A percentile compares a stretch with the other conserved stretches of the same genome.
Evolutionary conservation across 768 basidiomycete genomes (phyloP).

Genomic region (Daedalea quercina): DNA sequence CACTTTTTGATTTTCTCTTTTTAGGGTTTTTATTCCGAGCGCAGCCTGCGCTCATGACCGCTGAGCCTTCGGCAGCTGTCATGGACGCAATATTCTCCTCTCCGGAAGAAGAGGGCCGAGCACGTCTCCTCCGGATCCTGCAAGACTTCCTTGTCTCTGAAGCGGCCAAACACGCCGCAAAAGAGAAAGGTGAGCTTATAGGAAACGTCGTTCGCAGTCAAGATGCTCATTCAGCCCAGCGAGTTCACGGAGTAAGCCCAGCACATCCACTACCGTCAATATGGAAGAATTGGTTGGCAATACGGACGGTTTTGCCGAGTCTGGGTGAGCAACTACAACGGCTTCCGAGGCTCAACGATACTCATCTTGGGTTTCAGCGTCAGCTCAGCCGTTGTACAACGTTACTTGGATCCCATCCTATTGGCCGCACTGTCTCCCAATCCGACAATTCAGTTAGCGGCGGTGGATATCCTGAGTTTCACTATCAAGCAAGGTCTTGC

Average conservation of each 20-base stretch:
- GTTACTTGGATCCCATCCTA: conserved; percentile 79
- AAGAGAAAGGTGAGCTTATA: conserved; percentile 57
- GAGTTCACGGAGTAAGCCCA: conserved; percentile 35
- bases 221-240: neutral
- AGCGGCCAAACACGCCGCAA: conserved; percentile 65
- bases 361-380: conserved; percentile 44
- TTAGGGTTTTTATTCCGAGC: conserved; percentile 87
- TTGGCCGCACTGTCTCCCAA: conserved; percentile 72
- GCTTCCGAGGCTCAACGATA: neutral
- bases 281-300: conserved; percentile 95
- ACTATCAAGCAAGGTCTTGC: conserved; percentile 94
- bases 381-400: conserved; percentile 90
- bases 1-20: neutral
- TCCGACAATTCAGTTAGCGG: conserved; percentile 66
- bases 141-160: conserved; percentile 89
- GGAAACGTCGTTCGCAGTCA: neutral
- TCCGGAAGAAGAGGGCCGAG: conserved; percentile 61
- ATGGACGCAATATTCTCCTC: conserved; percentile 89
- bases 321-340: conserved; percentile 55
- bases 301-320: conserved; percentile 93
- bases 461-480: conserved; percentile 87
- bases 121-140: conserved; percentile 76
- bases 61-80: conserved; percentile 68
- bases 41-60: conserved; percentile 86
- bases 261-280: conserved; percentile 48